A percentile compares a stretch with the other conserved stretches of the same genome.
phyloP scores from a whole-genome alignment of 805 yeast species.

The Sugiyamaella valdiviana region DNA sequence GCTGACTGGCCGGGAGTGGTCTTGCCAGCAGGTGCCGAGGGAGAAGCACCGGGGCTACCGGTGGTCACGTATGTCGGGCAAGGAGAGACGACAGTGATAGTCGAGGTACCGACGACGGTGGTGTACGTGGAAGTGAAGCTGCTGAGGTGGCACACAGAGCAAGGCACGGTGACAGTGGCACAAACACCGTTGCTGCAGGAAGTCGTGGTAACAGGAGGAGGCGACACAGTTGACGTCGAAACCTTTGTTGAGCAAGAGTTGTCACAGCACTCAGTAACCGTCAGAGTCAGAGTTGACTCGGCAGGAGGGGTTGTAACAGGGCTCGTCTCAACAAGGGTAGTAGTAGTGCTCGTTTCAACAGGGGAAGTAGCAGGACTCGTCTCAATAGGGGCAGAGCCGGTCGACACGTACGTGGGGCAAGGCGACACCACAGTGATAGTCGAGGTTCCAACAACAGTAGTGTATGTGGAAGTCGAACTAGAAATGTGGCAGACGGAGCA shows the following conservation, averaged over 20 bases:
- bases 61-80: slow-evolving; percentile 12
- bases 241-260: slow-evolving; percentile 13
- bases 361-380: neutral
- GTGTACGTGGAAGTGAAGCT: slow-evolving; percentile 12
- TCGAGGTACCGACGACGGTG: slow-evolving; percentile 6
- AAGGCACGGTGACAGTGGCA: slow-evolving; percentile 3
- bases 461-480: slow-evolving; percentile 11
- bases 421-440: slow-evolving; percentile 19
- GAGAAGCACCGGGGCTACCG: too few relatives aligned
- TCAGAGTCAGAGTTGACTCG: slow-evolving; percentile 18
- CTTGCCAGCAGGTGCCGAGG: too few relatives aligned
- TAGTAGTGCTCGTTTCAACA: slow-evolving; percentile 4
- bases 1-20: too few relatives aligned
- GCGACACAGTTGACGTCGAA: slow-evolving; percentile 8
- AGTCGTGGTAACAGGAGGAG: slow-evolving; percentile 13
- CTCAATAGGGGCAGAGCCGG: neutral
- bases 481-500: slow-evolving; percentile 12
- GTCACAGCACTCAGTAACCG: slow-evolving; percentile 17
- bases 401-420: slow-evolving; percentile 12
- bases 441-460: slow-evolving; percentile 8
- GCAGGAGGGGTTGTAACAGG: slow-evolving; percentile 14
- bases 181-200: slow-evolving; percentile 10
- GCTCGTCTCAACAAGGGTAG: slow-evolving; percentile 8
- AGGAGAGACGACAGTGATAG: slow-evolving; percentile 18
- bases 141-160: slow-evolving; percentile 10